A percentile compares a stretch with the other conserved stretches of the same genome.
Evolutionary conservation across 441 rosid species (phyloP).

Genomic region (Gossypium trilobum): DNA sequence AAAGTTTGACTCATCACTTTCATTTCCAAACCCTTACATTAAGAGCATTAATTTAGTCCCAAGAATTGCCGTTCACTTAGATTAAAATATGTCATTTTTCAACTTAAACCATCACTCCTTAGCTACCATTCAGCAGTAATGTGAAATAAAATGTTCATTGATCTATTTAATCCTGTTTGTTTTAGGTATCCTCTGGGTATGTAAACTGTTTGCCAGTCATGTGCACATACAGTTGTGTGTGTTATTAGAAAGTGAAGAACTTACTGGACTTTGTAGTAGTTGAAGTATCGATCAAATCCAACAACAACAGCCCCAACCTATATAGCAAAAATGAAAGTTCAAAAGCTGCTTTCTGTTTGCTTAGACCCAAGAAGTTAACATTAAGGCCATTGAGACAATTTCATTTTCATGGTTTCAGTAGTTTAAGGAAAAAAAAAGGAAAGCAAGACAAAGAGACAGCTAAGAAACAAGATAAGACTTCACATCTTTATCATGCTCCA

Average conservation of each 20-base stretch:
- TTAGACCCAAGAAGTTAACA: neutral
- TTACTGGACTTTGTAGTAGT: conserved; percentile 72
- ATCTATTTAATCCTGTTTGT: neutral
- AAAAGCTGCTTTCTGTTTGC: neutral
- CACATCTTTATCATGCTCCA: conserved; percentile 71
- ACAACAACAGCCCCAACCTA: conserved; percentile 79
- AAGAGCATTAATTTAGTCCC: neutral
- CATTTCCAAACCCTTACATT: neutral
- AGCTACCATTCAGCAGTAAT: neutral
- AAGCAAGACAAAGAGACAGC: neutral
- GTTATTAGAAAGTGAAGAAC: conserved; percentile 13
- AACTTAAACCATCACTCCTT: neutral
- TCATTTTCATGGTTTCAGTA: neutral
- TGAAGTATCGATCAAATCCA: conserved; percentile 69
- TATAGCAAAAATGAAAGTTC: conserved; percentile 14
- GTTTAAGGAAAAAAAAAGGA: neutral
- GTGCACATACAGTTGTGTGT: neutral
- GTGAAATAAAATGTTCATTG: neutral
- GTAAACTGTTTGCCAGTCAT: neutral
- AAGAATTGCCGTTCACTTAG: neutral
- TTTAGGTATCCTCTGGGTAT: neutral
- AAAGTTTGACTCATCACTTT: neutral
- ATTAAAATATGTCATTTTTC: neutral
- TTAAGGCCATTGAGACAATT: neutral
- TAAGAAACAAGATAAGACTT: conserved; percentile 13